phyloP scores from a whole-genome alignment of 2,329 filamentous ascomycete genomes.

The Didymosphaeria variabile region DNA sequence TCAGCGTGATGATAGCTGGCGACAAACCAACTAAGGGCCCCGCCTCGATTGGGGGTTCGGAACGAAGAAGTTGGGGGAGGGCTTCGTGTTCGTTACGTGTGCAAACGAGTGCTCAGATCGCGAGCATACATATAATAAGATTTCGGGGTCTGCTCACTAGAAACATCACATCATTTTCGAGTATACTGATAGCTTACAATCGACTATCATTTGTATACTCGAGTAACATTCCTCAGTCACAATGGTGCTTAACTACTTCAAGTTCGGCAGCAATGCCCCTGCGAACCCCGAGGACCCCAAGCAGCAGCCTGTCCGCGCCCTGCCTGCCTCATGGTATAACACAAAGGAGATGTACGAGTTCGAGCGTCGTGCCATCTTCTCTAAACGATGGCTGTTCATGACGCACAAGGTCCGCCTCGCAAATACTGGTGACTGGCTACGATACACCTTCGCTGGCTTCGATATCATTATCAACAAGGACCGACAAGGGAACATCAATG shows the following conservation, averaged over 20 bases:
- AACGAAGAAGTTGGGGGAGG: not conserved
- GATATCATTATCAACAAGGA: constrained; percentile 33
- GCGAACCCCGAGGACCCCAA: constrained; percentile 14
- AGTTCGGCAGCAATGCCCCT: constrained; percentile 20
- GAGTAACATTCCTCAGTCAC: not conserved
- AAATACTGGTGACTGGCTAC: constrained; percentile 30
- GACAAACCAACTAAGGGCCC: not conserved
- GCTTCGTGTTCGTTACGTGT: constrained; percentile 3
- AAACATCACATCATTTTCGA: not conserved
- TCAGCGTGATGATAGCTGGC: constrained; percentile 6
- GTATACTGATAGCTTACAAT: not conserved
- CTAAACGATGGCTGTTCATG: constrained; percentile 49
- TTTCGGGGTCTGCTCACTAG: not conserved
- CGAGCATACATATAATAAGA: constrained; percentile 5
- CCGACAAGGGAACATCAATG: constrained; percentile 29
- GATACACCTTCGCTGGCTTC: constrained; percentile 34
- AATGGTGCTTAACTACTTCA: constrained; percentile 30
- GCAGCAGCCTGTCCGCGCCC: constrained; percentile 38
- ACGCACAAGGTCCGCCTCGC: constrained; percentile 41
- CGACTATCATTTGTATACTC: not conserved
- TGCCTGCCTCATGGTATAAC: constrained; percentile 58
- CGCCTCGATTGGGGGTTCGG: not conserved
- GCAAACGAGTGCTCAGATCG: not conserved
- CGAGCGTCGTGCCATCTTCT: constrained; percentile 58
- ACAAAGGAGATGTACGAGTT: constrained; percentile 56